These are phyloP conservation scores for Pyrenochaeta sp. DNA, from an alignment of 2,329 filamentous ascomycete species.

Conservation along the genomic window DNA sequence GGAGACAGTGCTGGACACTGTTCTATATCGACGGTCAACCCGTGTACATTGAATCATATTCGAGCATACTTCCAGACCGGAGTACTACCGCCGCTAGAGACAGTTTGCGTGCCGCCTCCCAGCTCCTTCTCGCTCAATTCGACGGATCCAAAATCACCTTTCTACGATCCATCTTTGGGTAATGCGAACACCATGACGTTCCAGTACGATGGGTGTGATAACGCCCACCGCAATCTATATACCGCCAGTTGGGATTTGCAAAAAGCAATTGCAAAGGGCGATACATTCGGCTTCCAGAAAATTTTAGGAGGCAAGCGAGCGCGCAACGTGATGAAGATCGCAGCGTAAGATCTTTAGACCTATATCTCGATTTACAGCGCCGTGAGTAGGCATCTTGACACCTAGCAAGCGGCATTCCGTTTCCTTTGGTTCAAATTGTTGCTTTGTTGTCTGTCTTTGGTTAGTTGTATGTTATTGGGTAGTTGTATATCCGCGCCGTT, in stretches of 20 bases:
- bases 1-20: slow-evolving; percentile 59
- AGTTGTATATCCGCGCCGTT: background rate
- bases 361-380: background rate
- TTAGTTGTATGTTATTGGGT: background rate
- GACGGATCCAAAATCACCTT: slow-evolving; percentile 50
- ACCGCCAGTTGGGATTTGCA: slow-evolving; percentile 8
- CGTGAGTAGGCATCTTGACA: background rate
- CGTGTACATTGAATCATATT: slow-evolving; percentile 47
- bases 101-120: slow-evolving; percentile 55
- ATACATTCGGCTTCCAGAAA: slow-evolving; percentile 12
- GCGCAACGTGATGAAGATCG: background rate
- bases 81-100: slow-evolving; percentile 55
- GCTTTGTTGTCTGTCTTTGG: background rate
- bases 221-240: slow-evolving; percentile 1
- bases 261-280: slow-evolving; percentile 8
- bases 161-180: slow-evolving; percentile 28
- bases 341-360: background rate
- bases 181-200: background rate
- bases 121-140: slow-evolving; percentile 38
- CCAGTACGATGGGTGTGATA: background rate
- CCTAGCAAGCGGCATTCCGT: background rate
- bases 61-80: slow-evolving; percentile 53
- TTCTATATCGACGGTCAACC: slow-evolving; percentile 44
- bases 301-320: slow-evolving; percentile 11
- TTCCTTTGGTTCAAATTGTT: background rate